Evolutionary conservation across 139 green algal genomes (phyloP), one percentile per base, ranked within the genome.

Genomic region (Picochlorum sp.): DNA sequence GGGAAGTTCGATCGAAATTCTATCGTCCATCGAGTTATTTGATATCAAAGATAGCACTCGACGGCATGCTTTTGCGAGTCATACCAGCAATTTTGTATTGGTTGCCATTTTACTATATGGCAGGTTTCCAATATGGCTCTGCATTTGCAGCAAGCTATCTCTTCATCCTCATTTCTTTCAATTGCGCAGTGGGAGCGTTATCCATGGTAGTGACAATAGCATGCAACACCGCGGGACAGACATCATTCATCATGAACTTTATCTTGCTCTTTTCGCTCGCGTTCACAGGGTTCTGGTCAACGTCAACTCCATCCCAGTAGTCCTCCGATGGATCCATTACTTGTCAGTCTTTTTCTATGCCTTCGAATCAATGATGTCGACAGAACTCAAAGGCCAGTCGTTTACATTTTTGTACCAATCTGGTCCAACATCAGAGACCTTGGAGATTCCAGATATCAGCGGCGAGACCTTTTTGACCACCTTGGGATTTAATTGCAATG

Each of bases 201-300:
- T 73, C 76, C 60, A 77, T 93, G 69, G 64, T 41, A 1, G 70
- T 91, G 4, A 77, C 82, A 4, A 66, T 76, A 4, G 64, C 45
- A n/a, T 69, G 24, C 49, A 60, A 65, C 58, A 83, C 76, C 4
- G 69, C 84, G 51, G 85, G 88, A 28, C 74, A 75, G 23, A 68
- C 85, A 2, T 68, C 79, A 21, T 73, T 95, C n/a, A 41, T 82
- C 45, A 90, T 90, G 71, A 92, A 89, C 66, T 73, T 89, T 61
- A 60, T 90, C 38, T 68, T 92, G 57, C 77, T 94, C 28, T 64
- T 87, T 30, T 84, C 70, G 6, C 75, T 90, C 28, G 71, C 91
- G 4, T 92, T 94, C 70, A 74, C 66, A 16, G 9, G 52, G 28
- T 75, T 61, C 44, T 57, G 11, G 20, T 58, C 8, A 66, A 51